Conservation (phyloP, 2,329 filamentous ascomycete genomes). For the Ophiostoma sp. region DNA sequence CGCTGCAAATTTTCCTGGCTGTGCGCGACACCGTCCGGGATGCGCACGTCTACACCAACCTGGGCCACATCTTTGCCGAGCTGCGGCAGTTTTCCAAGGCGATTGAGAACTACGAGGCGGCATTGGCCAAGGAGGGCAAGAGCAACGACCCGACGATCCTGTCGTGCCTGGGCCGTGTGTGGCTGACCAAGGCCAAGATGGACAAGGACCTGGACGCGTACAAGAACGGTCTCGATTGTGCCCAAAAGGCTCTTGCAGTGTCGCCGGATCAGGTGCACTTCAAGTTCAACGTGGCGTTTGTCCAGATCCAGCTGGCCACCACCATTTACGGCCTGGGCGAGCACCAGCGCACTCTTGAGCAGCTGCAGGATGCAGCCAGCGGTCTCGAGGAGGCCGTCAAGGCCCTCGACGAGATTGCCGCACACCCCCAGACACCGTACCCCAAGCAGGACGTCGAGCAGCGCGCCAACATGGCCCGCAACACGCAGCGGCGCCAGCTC, state of each 20-base stretch:
- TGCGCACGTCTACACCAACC: constrained; percentile 80
- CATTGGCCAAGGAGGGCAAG: constrained; percentile 71
- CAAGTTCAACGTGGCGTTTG: constrained; percentile 96
- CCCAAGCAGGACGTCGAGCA: constrained; percentile 86
- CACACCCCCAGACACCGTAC: constrained; percentile 69
- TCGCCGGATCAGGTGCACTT: constrained; percentile 82
- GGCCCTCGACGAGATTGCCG: constrained; percentile 58
- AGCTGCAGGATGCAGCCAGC: constrained; percentile 72
- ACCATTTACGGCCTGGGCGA: constrained; percentile 71
- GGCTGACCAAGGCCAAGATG: constrained; percentile 70
- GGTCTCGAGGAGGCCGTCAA: constrained; percentile 81
- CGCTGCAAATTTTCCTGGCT: constrained; percentile 82
- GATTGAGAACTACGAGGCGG: constrained; percentile 90
- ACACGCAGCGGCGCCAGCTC: constrained; percentile 89
- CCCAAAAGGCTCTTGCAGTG: constrained; percentile 67
- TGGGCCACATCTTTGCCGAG: constrained; percentile 89
- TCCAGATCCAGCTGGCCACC: constrained; percentile 89
- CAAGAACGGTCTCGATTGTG: constrained; percentile 53
- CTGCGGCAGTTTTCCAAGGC: constrained; percentile 84
- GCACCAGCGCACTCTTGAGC: constrained; percentile 67
- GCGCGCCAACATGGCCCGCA: constrained; percentile 93
- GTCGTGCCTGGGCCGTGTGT: constrained; percentile 80
- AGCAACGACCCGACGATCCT: constrained; percentile 70
- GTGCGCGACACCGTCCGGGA: constrained; percentile 87
- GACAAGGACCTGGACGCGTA: constrained; percentile 56